Evolutionary conservation across 2,329 filamentous ascomycete species (phyloP).

Genomic region (Aspergillus felis): DNA sequence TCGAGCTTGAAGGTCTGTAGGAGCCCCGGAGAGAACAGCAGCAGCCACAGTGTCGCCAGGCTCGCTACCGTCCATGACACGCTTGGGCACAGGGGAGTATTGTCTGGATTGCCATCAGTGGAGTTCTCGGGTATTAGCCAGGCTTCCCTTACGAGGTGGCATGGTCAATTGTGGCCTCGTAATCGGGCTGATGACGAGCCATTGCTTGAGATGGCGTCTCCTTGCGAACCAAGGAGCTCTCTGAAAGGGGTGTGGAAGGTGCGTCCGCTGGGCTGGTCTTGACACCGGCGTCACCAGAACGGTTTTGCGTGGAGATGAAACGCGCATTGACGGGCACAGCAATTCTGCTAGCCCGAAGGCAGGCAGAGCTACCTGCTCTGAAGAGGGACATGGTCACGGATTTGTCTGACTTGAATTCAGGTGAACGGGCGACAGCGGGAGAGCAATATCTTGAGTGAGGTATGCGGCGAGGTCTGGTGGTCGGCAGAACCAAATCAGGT

Average conservation of each 20-base stretch:
- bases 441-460: slow-evolving; percentile 24
- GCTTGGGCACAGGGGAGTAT: slow-evolving; percentile 87
- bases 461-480: slow-evolving; percentile 29
- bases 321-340: slow-evolving; percentile 33
- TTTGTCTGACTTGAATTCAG: slow-evolving; percentile 16
- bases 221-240: slow-evolving; percentile 48
- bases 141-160: slow-evolving; percentile 71
- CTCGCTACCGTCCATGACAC: slow-evolving; percentile 88
- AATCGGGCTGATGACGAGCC: slow-evolving; percentile 71
- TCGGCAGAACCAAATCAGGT: slow-evolving; percentile 30
- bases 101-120: slow-evolving; percentile 53
- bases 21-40: slow-evolving; percentile 84
- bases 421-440: slow-evolving; percentile 28
- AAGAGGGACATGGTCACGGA: slow-evolving; percentile 61
- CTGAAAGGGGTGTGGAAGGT: slow-evolving; percentile 35
- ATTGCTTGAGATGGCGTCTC: slow-evolving; percentile 49
- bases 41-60: slow-evolving; percentile 70
- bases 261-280: slow-evolving; percentile 47
- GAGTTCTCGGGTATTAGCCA: not conserved
- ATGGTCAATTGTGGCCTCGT: slow-evolving; percentile 75
- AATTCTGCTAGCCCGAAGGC: slow-evolving; percentile 30
- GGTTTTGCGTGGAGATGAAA: slow-evolving; percentile 35
- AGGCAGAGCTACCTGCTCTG: slow-evolving; percentile 47
- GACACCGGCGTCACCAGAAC: slow-evolving; percentile 52
- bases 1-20: slow-evolving; percentile 86